These are phyloP conservation scores for Trichoderma reesei DNA, from an alignment of 495 filamentous ascomycete genomes.

Conservation along the genomic window DNA sequence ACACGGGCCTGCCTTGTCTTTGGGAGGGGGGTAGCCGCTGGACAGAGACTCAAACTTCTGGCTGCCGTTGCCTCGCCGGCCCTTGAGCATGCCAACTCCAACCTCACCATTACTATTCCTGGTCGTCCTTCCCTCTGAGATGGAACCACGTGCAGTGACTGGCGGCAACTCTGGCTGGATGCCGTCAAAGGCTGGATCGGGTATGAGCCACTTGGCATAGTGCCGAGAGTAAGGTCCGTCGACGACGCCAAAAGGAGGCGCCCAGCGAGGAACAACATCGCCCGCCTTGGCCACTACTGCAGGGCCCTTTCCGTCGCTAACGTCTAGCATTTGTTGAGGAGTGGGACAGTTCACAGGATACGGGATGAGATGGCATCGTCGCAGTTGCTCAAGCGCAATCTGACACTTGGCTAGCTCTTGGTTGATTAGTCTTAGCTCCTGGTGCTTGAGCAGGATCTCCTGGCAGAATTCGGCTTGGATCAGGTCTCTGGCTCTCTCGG, in stretches of 20 bases:
- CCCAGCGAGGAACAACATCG: slow-evolving; percentile 52
- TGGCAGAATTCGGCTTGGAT: slow-evolving; percentile 81
- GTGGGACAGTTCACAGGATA: slow-evolving; percentile 58
- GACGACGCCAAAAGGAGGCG: slow-evolving; percentile 77
- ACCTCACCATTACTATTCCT: slow-evolving; percentile 59
- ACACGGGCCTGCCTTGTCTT: slow-evolving; percentile 51
- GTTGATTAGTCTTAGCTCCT: slow-evolving; percentile 87
- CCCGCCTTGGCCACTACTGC: slow-evolving; percentile 47
- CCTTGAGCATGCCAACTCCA: slow-evolving; percentile 43
- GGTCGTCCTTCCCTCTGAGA: slow-evolving; percentile 60
- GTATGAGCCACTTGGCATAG: slow-evolving; percentile 88
- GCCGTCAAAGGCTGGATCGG: slow-evolving; percentile 79
- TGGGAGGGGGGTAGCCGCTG: slow-evolving; percentile 57
- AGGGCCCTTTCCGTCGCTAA: slow-evolving; percentile 62
- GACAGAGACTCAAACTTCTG: slow-evolving; percentile 64
- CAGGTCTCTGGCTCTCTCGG: slow-evolving; percentile 50
- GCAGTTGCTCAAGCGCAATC: slow-evolving; percentile 86
- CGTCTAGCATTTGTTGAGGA: slow-evolving; percentile 50
- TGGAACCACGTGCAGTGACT: slow-evolving; percentile 12
- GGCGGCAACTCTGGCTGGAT: slow-evolving; percentile 30
- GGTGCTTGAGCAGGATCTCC: slow-evolving; percentile 88
- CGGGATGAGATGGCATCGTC: slow-evolving; percentile 82
- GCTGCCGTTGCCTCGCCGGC: slow-evolving; percentile 22
- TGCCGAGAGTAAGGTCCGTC: slow-evolving; percentile 90
- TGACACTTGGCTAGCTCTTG: slow-evolving; percentile 96